A percentile compares a stretch with the other conserved stretches of the same genome.
These are phyloP conservation scores for Paramecium biaurelia DNA, from an alignment of 73 alveolate genomes.

Conservation along the genomic window DNA sequence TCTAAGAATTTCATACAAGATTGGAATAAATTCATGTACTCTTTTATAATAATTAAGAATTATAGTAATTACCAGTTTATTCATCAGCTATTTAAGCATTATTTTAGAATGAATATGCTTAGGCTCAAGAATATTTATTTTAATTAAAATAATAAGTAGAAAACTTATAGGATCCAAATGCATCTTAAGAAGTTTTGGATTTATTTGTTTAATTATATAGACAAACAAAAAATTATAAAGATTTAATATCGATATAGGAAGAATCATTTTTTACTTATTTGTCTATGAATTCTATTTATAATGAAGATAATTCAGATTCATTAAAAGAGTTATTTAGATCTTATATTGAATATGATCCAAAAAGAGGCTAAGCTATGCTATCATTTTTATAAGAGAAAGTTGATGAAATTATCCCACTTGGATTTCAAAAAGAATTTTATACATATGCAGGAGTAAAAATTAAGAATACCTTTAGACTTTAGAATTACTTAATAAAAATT, in stretches of 20 bases:
- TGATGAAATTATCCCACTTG: not conserved
- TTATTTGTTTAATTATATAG: not conserved
- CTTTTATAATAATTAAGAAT: not conserved
- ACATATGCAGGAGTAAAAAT: not conserved
- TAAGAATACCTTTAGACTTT: not conserved
- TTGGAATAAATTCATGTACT: not conserved
- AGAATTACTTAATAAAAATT: not conserved
- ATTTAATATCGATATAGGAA: not conserved
- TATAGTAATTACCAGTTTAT: not conserved
- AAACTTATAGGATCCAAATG: not conserved
- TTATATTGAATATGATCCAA: not conserved
- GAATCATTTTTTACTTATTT: not conserved
- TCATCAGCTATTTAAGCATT: not conserved
- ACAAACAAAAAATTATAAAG: not conserved
- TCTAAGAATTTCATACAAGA: not conserved
- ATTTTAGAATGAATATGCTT: not conserved
- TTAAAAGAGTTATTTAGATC: not conserved
- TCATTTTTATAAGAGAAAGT: not conserved
- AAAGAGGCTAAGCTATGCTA: not conserved
- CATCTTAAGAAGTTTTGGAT: not conserved
- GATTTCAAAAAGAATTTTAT: not conserved
- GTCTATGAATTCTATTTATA: slow-evolving; percentile 19
- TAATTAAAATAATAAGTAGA: not conserved
- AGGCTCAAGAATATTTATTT: not conserved
- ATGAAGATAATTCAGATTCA: not conserved